phyloP scores from a whole-genome alignment of 2,329 filamentous ascomycete species.

The Aspergillus tamarii region DNA sequence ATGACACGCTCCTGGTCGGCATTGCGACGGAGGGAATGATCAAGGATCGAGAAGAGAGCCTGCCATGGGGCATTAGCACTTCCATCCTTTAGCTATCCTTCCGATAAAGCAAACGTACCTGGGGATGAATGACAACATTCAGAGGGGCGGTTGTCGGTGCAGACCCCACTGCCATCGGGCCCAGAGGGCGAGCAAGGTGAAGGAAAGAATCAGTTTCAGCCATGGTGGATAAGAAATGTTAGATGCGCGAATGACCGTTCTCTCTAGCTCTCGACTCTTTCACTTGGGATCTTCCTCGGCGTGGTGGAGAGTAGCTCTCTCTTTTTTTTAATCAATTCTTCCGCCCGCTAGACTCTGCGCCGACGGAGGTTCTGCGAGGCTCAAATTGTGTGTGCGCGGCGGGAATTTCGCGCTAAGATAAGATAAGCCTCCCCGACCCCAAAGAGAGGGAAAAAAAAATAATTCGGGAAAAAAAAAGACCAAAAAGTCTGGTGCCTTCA shows the following conservation, averaged over 20 bases:
- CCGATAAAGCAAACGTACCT: constrained; percentile 61
- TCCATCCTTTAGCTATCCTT: background rate
- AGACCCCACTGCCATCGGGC: constrained; percentile 76
- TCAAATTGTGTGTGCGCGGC: constrained; percentile 45
- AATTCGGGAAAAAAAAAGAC: background rate
- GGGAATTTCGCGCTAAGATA: constrained; percentile 54
- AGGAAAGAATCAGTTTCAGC: constrained; percentile 84
- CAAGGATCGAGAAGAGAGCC: constrained; percentile 70
- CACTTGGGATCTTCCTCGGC: constrained; percentile 34
- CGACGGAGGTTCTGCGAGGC: constrained; percentile 31
- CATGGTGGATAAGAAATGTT: constrained; percentile 65
- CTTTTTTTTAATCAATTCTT: constrained; percentile 34
- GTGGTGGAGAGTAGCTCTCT: constrained; percentile 36
- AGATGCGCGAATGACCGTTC: background rate
- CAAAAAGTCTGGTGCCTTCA: background rate
- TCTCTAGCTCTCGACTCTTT: constrained; percentile 10
- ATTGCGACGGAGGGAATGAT: constrained; percentile 91
- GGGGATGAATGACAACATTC: constrained; percentile 91
- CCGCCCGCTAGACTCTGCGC: constrained; percentile 26
- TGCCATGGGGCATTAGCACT: constrained; percentile 32
- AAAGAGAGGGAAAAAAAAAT: constrained; percentile 19
- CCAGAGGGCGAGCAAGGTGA: constrained; percentile 89
- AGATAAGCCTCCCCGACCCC: constrained; percentile 38
- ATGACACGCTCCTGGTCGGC: constrained; percentile 94
- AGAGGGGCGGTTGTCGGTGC: constrained; percentile 88